phyloP scores from a whole-genome alignment of 1,139 yeast genomes.

The Saccharomyces hybrid region DNA sequence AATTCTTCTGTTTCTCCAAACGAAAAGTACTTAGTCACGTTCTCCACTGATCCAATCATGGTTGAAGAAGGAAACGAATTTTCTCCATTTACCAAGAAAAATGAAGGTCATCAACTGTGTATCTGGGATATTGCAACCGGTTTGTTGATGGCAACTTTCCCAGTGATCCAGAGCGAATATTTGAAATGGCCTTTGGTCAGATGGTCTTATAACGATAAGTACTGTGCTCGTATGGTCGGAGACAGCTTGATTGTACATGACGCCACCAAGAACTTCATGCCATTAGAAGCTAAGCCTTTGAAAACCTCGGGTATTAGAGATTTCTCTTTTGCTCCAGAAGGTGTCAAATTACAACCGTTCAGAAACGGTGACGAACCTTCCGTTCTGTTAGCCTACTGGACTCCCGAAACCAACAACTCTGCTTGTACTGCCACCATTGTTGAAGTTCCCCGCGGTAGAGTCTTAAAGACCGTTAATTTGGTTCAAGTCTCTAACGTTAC shows the following conservation, averaged over 20 bases:
- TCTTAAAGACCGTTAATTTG: conserved; percentile 83
- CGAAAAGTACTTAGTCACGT: conserved; percentile 83
- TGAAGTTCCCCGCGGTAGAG: conserved; percentile 77
- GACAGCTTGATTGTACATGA: conserved; percentile 88
- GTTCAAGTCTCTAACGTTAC: conserved; percentile 91
- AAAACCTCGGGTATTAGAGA: conserved; percentile 82
- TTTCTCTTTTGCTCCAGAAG: conserved; percentile 93
- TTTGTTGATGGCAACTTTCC: conserved; percentile 81
- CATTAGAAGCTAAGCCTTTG: conserved; percentile 78
- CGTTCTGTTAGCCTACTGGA: conserved; percentile 88
- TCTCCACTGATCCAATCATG: conserved; percentile 77
- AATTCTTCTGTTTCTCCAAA: conserved; percentile 87
- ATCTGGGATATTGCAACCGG: conserved; percentile 89
- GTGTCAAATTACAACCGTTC: conserved; percentile 56
- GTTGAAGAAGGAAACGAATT: conserved; percentile 51
- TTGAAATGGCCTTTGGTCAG: conserved; percentile 96
- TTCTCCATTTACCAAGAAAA: conserved; percentile 81
- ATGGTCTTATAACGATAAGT: conserved; percentile 92
- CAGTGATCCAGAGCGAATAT: conserved; percentile 71
- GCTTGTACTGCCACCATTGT: conserved; percentile 91
- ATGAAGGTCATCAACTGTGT: conserved; percentile 88
- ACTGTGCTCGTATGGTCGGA: conserved; percentile 92
- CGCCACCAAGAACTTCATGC: conserved; percentile 53
- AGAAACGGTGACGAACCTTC: conserved; percentile 36
- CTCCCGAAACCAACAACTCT: conserved; percentile 87